Conservation (phyloP, 2,329 filamentous ascomycete species). For the Neonectria faginata region DNA sequence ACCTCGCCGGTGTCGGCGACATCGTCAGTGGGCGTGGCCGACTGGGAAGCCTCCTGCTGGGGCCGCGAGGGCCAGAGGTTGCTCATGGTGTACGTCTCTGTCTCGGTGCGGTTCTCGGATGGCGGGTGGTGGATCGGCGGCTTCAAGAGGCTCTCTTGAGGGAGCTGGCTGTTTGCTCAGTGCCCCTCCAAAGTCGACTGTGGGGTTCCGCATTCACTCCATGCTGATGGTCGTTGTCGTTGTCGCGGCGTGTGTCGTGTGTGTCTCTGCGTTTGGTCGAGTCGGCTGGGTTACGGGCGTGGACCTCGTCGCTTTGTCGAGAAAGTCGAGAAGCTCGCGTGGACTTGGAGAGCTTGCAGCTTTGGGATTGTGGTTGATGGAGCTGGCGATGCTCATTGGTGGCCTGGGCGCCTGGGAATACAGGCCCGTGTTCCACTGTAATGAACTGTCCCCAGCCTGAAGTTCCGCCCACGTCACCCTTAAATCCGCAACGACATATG, state of each 20-base stretch:
- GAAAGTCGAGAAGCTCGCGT: slow-evolving; percentile 23
- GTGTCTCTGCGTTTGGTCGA: slow-evolving; percentile 15
- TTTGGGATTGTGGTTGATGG: slow-evolving; percentile 32
- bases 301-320: slow-evolving; percentile 11
- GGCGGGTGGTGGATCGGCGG: slow-evolving; percentile 7
- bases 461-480: not conserved
- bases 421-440: slow-evolving; percentile 23
- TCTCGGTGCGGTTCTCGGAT: slow-evolving; percentile 16
- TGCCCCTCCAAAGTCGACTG: slow-evolving; percentile 42
- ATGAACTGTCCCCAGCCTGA: slow-evolving; percentile 20
- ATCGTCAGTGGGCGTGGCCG: slow-evolving; percentile 50
- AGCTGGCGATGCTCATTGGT: slow-evolving; percentile 40
- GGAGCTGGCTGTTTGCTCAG: slow-evolving; percentile 31
- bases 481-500: not conserved
- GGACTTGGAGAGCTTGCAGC: slow-evolving; percentile 32
- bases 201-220: slow-evolving; percentile 31
- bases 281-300: slow-evolving; percentile 1
- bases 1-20: slow-evolving; percentile 57
- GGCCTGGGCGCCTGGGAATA: slow-evolving; percentile 26
- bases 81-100: slow-evolving; percentile 58
- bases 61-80: slow-evolving; percentile 57
- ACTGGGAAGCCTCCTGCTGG: slow-evolving; percentile 48
- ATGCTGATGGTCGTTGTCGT: slow-evolving; percentile 32
- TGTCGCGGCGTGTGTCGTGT: slow-evolving; percentile 14
- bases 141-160: slow-evolving; percentile 9